Evolutionary conservation across 106 monocot species (phyloP), one percentile per base, ranked within the genome.

Genomic region (Cymbidium sinense): DNA sequence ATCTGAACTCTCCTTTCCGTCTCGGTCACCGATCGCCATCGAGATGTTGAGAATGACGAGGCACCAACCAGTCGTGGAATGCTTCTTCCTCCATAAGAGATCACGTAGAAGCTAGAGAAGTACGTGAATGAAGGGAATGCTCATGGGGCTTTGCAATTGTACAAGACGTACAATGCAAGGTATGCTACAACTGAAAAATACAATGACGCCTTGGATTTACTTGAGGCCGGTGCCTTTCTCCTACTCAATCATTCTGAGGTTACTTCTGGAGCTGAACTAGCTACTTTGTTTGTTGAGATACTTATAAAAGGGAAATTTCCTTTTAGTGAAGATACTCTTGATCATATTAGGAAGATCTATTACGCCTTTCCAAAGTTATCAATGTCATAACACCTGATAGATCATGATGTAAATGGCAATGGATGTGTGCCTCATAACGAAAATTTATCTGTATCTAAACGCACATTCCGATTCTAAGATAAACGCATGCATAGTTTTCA

Each of bases 181-280:
- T 82, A 11, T n/a, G n/a, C n/a, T n/a, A n/a, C n/a, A n/a, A n/a
- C n/a, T n/a, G n/a, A n/a, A n/a, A n/a, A n/a, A n/a, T n/a, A n/a
- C n/a, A n/a, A n/a, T n/a, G n/a, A n/a, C n/a, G n/a, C n/a, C n/a
- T n/a, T n/a, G n/a, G n/a, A n/a, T n/a, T n/a, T n/a, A n/a, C n/a
- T n/a, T n/a, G n/a, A n/a, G n/a, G n/a, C n/a, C n/a, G n/a, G n/a
- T n/a, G n/a, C n/a, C n/a, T n/a, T n/a, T n/a, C n/a, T n/a, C n/a
- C n/a, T n/a, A n/a, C n/a, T n/a, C n/a, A n/a, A n/a, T n/a, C n/a
- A n/a, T n/a, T n/a, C n/a, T n/a, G n/a, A 96, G 96, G 86, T 96
- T 58, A 96, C 91, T 54, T 96, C 91, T 88, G 96, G 96, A 15
- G 84, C 89, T 75, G 96, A 96, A 77, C 88, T 96, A 47, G 91